A percentile compares a stretch with the other conserved stretches of the same genome.
Evolutionary conservation across 345 rosid genomes (phyloP).

Genomic region (Excoecaria cochinchinensis): DNA sequence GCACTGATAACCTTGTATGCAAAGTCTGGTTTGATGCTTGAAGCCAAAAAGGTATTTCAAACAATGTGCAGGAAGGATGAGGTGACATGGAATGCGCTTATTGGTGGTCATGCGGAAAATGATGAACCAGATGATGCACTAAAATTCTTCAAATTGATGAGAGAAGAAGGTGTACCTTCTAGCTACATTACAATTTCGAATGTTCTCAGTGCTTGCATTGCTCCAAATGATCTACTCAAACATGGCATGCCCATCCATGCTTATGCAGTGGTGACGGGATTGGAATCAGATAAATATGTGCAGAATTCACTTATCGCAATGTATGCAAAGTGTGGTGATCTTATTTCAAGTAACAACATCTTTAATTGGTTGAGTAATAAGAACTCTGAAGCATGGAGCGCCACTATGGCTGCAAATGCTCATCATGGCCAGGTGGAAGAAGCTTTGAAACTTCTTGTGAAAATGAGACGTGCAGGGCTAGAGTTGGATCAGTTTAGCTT

Average conservation of each 20-base stretch:
- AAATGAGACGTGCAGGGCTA: constrained; percentile 53
- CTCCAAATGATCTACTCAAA: constrained; percentile 43
- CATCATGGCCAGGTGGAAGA: constrained; percentile 63
- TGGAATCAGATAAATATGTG: constrained; percentile 53
- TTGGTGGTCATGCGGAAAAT: constrained; percentile 70
- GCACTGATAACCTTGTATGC: constrained; percentile 72
- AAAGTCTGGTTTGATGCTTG: constrained; percentile 51
- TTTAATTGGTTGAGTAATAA: constrained; percentile 43
- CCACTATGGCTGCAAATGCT: constrained; percentile 71
- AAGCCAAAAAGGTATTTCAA: constrained; percentile 52
- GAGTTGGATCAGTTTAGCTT: constrained; percentile 71
- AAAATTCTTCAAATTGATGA: constrained; percentile 53
- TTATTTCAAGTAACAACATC: constrained; percentile 47
- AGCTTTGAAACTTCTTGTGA: constrained; percentile 55
- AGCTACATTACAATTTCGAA: constrained; percentile 63
- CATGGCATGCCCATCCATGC: constrained; percentile 66
- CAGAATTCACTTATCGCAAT: constrained; percentile 72
- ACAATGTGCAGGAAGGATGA: constrained; percentile 45
- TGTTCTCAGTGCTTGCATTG: constrained; percentile 65
- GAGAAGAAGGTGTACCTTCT: constrained; percentile 46
- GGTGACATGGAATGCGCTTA: constrained; percentile 85
- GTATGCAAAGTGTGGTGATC: constrained; percentile 85
- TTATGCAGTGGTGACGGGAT: constrained; percentile 50
- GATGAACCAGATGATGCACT: constrained; percentile 49
- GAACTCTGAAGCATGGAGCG: constrained; percentile 72